Percentiles rank a stretch among this genome's conserved stretches.
These are phyloP conservation scores for Rhizophagus clarus DNA, from an alignment of 192 early-diverging fungal species.

Conservation along the genomic window DNA sequence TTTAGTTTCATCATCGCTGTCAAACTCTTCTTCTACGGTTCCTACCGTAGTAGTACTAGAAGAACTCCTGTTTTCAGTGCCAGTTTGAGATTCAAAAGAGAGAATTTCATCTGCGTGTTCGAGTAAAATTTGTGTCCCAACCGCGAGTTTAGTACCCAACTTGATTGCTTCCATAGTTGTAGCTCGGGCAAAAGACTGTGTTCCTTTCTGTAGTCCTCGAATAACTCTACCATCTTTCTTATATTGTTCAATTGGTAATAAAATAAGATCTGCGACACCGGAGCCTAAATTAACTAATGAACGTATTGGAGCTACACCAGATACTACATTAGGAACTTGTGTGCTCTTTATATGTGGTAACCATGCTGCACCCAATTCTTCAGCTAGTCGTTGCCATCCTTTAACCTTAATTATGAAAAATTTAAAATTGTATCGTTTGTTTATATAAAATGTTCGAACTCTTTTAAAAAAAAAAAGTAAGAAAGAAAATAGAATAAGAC, in stretches of 20 bases:
- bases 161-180: conserved; percentile 92
- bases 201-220: conserved; percentile 83
- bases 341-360: conserved; percentile 91
- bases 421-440: neutral
- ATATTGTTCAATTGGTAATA: conserved; percentile 94
- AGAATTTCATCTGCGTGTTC: conserved; percentile 89
- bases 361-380: conserved; percentile 74
- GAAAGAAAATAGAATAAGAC: conserved; percentile 13
- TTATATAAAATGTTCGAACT: neutral
- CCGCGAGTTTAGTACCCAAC: conserved; percentile 82
- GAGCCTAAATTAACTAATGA: conserved; percentile 89
- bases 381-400: conserved; percentile 67
- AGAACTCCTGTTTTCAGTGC: neutral
- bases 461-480: neutral
- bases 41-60: conserved; percentile 17
- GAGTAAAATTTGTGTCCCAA: conserved; percentile 86
- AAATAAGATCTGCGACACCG: conserved; percentile 89
- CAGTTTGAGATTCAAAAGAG: conserved; percentile 42
- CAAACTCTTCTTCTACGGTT: conserved; percentile 18
- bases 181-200: conserved; percentile 84
- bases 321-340: conserved; percentile 86
- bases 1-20: conserved; percentile 31
- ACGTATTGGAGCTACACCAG: conserved; percentile 85
- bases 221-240: conserved; percentile 88
- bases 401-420: conserved; percentile 47